Base-by-base conservation (phyloP, 2,329 filamentous ascomycete genomes). In the Verticillium albo-atrum region DNA sequence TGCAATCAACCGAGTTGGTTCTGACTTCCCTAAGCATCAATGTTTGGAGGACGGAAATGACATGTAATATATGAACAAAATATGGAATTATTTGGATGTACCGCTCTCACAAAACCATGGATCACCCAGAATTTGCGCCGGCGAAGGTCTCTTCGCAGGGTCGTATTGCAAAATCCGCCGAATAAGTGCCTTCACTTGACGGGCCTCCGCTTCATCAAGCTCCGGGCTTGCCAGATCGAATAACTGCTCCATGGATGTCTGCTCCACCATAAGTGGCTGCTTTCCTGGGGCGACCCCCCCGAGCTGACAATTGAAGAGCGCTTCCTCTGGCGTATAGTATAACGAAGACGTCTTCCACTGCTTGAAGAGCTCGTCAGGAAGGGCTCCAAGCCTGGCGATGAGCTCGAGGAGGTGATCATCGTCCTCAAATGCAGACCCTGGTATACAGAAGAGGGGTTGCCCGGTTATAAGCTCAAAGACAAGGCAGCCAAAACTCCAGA, bases 401-500 rank as follows among this genome's bases (percentile, higher is more conserved):
- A 71, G 57, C 2, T 50, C 27, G 37, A 67, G 62, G 23, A 68
- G 62, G 60, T 66, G 66, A 30, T 65, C 60, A 37, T 70, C 66
- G 58, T 70, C 64, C 55, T 63, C 60, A 56, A 56, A 65, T 1
- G 60, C 54, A 4, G 37, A 42, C 32, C 58, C 55, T 12, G 63
- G 64, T 56, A 69, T 55, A 30, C 65, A 68, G 60, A 70, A 69
- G 34, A 71, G 65, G 10, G 65, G 68, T 37, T 65, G 61, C 42
- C 70, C 70, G 14, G 67, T 69, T 26, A 72, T 47, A 26, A 71
- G 66, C 61, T 71, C 66, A 59, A 70, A 72, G 20, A 70, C 32
- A 56, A 72, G 68, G 51, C 68, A 71, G 56, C 70, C 67, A 34
- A 71, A 73, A 57, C 68, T 70, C 70, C 69, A 73, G 25, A 71